Conservation (phyloP, 169 alveolate genomes). For the Cytauxzoon felis region DNA sequence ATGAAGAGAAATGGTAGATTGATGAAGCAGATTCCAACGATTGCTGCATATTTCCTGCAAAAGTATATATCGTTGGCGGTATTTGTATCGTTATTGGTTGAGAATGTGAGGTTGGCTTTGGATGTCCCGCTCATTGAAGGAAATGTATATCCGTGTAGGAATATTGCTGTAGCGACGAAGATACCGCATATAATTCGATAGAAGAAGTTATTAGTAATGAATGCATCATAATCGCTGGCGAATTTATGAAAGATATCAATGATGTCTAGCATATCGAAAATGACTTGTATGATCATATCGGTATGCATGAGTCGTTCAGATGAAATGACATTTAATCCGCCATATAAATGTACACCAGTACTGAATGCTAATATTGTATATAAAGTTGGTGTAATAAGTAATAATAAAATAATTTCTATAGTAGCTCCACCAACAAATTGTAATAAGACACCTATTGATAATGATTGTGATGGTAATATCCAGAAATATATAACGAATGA, state of each 20-base stretch:
- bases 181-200: slow-evolving; percentile 47
- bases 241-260: slow-evolving; percentile 60
- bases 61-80: slow-evolving; percentile 50
- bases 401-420: slow-evolving; percentile 49
- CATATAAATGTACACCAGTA: slow-evolving; percentile 63
- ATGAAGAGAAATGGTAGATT: slow-evolving; percentile 50
- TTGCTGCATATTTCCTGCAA: slow-evolving; percentile 60
- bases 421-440: slow-evolving; percentile 31
- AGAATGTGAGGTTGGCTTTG: background rate
- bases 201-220: slow-evolving; percentile 7
- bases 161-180: slow-evolving; percentile 35
- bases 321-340: slow-evolving; percentile 57
- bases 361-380: slow-evolving; percentile 59
- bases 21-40: slow-evolving; percentile 63
- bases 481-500: slow-evolving; percentile 60
- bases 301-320: slow-evolving; percentile 69
- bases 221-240: slow-evolving; percentile 17
- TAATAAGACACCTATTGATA: slow-evolving; percentile 38
- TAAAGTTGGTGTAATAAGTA: slow-evolving; percentile 45
- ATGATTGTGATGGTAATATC: slow-evolving; percentile 57
- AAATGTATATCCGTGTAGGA: slow-evolving; percentile 58
- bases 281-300: slow-evolving; percentile 69
- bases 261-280: slow-evolving; percentile 66
- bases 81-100: slow-evolving; percentile 8
- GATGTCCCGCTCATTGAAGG: slow-evolving; percentile 40